Evolutionary conservation across 2,329 filamentous ascomycete species (phyloP).

Genomic region (Aspergillus fijiensis): DNA sequence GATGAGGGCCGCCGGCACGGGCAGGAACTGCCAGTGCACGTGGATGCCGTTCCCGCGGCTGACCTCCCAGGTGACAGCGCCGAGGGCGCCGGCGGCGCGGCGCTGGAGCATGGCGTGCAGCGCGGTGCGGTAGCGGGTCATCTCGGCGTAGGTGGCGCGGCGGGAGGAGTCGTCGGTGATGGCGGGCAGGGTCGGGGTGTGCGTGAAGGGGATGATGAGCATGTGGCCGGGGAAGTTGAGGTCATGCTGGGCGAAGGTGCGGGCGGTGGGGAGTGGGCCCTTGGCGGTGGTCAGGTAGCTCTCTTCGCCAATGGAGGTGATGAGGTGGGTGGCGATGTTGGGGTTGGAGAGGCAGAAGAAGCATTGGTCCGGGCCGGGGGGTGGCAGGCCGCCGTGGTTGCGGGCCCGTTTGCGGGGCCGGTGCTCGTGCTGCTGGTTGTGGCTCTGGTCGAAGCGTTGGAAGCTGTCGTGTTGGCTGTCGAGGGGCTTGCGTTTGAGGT

Average conservation of each 20-base stretch:
- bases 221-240: constrained; percentile 80
- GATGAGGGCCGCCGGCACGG: constrained; percentile 68
- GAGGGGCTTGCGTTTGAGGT: constrained; percentile 58
- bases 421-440: constrained; percentile 36
- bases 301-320: constrained; percentile 84
- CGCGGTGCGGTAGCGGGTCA: constrained; percentile 74
- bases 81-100: constrained; percentile 57
- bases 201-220: constrained; percentile 84
- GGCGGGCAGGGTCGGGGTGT: constrained; percentile 70
- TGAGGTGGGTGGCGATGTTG: constrained; percentile 79
- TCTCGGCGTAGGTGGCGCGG: constrained; percentile 68
- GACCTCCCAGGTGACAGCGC: constrained; percentile 89
- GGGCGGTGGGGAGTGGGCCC: constrained; percentile 73
- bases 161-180: constrained; percentile 62
- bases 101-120: constrained; percentile 73
- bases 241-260: constrained; percentile 63
- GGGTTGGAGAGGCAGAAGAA: constrained; percentile 95
- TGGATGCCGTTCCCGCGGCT: constrained; percentile 79
- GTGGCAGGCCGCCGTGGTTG: constrained; percentile 34
- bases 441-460: constrained; percentile 40
- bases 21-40: constrained; percentile 89
- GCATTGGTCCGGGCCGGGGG: constrained; percentile 71
- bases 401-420: constrained; percentile 46
- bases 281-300: constrained; percentile 89
- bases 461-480: constrained; percentile 38